These are phyloP conservation scores for Blyttiomyces sp. DNA, from an alignment of 371 early-diverging fungal genomes.

Conservation along the genomic window DNA sequence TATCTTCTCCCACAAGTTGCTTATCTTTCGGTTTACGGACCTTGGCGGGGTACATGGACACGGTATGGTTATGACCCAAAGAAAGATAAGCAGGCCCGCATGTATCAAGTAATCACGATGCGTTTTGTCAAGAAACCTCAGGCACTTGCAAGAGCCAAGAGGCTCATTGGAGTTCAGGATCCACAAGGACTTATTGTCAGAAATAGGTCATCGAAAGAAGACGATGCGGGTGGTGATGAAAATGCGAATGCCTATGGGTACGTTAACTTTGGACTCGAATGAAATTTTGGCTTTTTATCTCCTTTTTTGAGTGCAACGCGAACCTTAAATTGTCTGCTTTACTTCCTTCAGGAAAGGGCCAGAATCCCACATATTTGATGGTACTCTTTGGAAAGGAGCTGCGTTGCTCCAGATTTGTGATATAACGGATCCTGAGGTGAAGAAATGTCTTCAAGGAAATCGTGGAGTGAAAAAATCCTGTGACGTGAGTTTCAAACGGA, in stretches of 20 bases:
- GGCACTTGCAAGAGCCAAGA: conserved; percentile 23
- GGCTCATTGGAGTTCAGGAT: conserved; percentile 19
- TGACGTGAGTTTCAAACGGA: no score
- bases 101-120: conserved; percentile 44
- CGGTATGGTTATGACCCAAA: conserved; percentile 62
- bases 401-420: conserved; percentile 31
- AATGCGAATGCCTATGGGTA: neutral
- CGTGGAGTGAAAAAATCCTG: conserved; percentile 14
- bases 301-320: neutral
- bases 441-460: conserved; percentile 15
- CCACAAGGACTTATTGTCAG: conserved; percentile 10
- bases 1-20: conserved; percentile 36
- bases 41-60: conserved; percentile 63
- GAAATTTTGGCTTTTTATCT: neutral
- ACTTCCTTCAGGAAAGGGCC: neutral
- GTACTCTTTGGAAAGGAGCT: conserved; percentile 19
- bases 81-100: conserved; percentile 38
- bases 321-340: neutral
- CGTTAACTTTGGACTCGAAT: neutral
- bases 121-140: conserved; percentile 23
- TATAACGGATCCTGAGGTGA: conserved; percentile 37
- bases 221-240: neutral
- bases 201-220: neutral
- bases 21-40: conserved; percentile 51
- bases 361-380: conserved; percentile 34